Evolutionary conservation across 495 filamentous ascomycete species (phyloP).

Genomic region (Cercophora sp.): DNA sequence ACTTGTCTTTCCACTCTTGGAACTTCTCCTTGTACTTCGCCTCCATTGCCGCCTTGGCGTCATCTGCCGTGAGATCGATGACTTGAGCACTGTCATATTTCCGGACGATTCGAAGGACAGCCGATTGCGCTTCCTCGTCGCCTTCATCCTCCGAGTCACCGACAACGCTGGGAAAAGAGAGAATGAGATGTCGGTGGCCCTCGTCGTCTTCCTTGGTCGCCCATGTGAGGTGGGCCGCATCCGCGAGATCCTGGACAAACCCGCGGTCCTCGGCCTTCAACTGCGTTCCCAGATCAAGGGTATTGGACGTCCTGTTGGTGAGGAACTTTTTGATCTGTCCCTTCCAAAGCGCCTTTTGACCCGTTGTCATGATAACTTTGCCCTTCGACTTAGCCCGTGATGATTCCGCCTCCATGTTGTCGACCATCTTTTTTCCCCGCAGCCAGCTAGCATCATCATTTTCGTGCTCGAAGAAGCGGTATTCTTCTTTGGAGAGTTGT

Average conservation of each 20-base stretch:
- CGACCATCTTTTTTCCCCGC: constrained; percentile 69
- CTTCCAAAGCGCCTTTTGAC: constrained; percentile 77
- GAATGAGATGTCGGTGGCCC: constrained; percentile 72
- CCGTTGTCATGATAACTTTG: constrained; percentile 69
- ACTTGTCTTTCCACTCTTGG: constrained; percentile 84
- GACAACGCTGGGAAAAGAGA: constrained; percentile 54
- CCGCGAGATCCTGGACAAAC: constrained; percentile 85
- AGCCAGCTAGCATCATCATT: constrained; percentile 88
- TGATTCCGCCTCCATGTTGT: constrained; percentile 48
- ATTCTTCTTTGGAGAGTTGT: constrained; percentile 75
- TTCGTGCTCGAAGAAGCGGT: constrained; percentile 86
- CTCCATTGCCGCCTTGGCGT: constrained; percentile 71
- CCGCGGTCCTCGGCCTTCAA: constrained; percentile 83
- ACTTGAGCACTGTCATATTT: constrained; percentile 87
- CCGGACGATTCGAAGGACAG: constrained; percentile 76
- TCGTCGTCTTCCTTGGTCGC: constrained; percentile 72
- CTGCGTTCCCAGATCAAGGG: constrained; percentile 67
- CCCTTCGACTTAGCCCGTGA: constrained; percentile 52
- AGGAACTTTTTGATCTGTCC: constrained; percentile 74
- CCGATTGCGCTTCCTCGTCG: constrained; percentile 82
- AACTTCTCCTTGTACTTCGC: constrained; percentile 84
- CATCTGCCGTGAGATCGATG: constrained; percentile 72
- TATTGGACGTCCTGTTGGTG: constrained; percentile 48
- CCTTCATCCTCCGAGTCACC: constrained; percentile 60
- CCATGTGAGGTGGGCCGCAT: constrained; percentile 76